These are phyloP conservation scores for Tolypocladium tropicale DNA, from an alignment of 2,329 filamentous ascomycete species.

Conservation along the genomic window DNA sequence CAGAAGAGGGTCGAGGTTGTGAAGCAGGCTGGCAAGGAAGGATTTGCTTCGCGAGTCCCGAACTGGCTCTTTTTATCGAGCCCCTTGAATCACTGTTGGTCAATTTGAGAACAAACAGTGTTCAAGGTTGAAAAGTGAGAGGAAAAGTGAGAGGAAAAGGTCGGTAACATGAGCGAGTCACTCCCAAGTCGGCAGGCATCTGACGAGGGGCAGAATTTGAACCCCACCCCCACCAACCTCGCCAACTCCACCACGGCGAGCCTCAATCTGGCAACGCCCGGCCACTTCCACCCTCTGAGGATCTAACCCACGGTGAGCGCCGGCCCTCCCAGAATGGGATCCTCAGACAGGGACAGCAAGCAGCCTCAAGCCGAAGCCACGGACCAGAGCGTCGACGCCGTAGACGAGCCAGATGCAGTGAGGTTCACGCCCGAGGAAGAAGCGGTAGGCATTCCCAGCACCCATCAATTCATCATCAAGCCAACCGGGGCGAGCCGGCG, in stretches of 20 bases:
- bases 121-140: neutral
- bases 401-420: conserved; percentile 14
- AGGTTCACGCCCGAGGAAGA: conserved; percentile 47
- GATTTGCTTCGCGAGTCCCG: neutral
- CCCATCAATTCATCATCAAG: neutral
- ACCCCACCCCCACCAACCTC: neutral
- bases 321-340: neutral
- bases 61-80: neutral
- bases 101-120: neutral
- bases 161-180: neutral
- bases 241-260: neutral
- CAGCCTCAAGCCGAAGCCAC: neutral
- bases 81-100: neutral
- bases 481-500: neutral
- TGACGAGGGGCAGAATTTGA: neutral
- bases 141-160: too few relatives aligned
- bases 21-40: neutral
- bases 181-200: neutral
- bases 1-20: neutral
- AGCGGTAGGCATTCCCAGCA: conserved; percentile 25
- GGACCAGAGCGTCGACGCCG: neutral
- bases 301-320: neutral
- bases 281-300: neutral
- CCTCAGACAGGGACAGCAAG: neutral
- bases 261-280: neutral